phyloP scores from a whole-genome alignment of 805 yeast species.

The Zygosaccharomyces bisporus region DNA sequence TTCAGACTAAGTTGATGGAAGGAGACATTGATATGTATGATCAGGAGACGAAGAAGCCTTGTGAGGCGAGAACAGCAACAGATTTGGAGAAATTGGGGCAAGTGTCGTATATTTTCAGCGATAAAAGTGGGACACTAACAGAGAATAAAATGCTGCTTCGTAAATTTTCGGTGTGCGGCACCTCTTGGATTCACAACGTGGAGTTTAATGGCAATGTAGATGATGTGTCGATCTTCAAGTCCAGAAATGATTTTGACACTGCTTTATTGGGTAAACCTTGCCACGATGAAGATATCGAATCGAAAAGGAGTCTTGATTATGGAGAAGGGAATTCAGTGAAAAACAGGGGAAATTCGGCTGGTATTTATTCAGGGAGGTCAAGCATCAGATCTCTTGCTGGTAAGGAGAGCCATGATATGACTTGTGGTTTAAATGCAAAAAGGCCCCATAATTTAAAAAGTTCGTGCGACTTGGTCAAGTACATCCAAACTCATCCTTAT shows the following conservation, averaged over 20 bases:
- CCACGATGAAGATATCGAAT: neutral
- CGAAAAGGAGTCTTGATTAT: neutral
- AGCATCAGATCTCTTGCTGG: slow-evolving; percentile 47
- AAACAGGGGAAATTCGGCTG: slow-evolving; percentile 40
- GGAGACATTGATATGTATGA: slow-evolving; percentile 96
- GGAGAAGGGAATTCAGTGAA: slow-evolving; percentile 35
- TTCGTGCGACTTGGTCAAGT: slow-evolving; percentile 62
- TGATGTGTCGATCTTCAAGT: neutral
- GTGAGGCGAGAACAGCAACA: slow-evolving; percentile 92
- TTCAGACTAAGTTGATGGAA: slow-evolving; percentile 62
- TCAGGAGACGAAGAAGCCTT: slow-evolving; percentile 76
- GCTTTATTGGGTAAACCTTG: slow-evolving; percentile 20
- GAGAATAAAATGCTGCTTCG: slow-evolving; percentile 92
- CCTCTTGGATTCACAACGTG: slow-evolving; percentile 81
- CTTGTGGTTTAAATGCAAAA: slow-evolving; percentile 1
- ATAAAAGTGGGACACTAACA: slow-evolving; percentile 95
- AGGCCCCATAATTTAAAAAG: slow-evolving; percentile 41
- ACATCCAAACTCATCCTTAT: slow-evolving; percentile 69
- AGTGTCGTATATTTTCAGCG: slow-evolving; percentile 90
- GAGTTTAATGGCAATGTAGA: neutral
- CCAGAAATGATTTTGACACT: slow-evolving; percentile 23
- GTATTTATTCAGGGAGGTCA: slow-evolving; percentile 50
- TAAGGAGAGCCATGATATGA: slow-evolving; percentile 3
- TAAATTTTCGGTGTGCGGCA: slow-evolving; percentile 81
- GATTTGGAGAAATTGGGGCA: slow-evolving; percentile 96